Conservation (phyloP, 371 early-diverging fungal species). For the Rhizomucor miehei region DNA sequence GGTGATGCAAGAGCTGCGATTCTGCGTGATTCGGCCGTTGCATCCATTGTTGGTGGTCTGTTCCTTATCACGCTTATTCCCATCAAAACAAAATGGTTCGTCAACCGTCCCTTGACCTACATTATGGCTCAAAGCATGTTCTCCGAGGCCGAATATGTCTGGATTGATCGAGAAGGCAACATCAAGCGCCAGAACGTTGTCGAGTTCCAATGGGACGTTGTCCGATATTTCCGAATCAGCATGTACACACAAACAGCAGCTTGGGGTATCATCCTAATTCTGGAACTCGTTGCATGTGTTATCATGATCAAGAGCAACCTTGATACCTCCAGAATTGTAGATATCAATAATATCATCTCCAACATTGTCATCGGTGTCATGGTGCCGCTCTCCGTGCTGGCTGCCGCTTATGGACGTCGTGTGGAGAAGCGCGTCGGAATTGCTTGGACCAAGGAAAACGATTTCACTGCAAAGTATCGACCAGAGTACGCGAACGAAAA, state of each 20-base stretch:
- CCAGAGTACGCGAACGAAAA: too few relatives aligned
- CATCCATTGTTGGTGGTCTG: constrained; percentile 34
- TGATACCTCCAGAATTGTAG: constrained; percentile 29
- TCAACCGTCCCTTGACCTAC: constrained; percentile 30
- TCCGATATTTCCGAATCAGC: constrained; percentile 18
- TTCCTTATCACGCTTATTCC: constrained; percentile 47
- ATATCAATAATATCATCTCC: constrained; percentile 30
- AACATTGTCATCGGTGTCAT: constrained; percentile 10
- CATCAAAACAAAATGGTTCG: constrained; percentile 29
- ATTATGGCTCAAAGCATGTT: constrained; percentile 35
- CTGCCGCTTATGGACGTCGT: constrained; percentile 1
- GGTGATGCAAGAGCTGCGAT: constrained; percentile 42
- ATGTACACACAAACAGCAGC: constrained; percentile 18
- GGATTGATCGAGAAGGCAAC: constrained; percentile 23
- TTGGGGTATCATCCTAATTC: constrained; percentile 33
- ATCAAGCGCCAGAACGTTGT: constrained; percentile 10
- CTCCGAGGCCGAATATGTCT: constrained; percentile 17
- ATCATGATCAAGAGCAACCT: constrained; percentile 34
- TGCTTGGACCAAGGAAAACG: constrained; percentile 12
- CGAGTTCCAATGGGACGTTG: constrained; percentile 34
- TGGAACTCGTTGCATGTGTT: constrained; percentile 35
- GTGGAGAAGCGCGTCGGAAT: constrained; percentile 5
- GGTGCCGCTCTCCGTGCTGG: constrained; percentile 5
- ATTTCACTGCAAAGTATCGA: constrained; percentile 7
- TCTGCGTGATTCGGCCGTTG: constrained; percentile 44